Conservation (phyloP, 306 rosid genomes). For the Psophocarpus tetragonolobus region DNA sequence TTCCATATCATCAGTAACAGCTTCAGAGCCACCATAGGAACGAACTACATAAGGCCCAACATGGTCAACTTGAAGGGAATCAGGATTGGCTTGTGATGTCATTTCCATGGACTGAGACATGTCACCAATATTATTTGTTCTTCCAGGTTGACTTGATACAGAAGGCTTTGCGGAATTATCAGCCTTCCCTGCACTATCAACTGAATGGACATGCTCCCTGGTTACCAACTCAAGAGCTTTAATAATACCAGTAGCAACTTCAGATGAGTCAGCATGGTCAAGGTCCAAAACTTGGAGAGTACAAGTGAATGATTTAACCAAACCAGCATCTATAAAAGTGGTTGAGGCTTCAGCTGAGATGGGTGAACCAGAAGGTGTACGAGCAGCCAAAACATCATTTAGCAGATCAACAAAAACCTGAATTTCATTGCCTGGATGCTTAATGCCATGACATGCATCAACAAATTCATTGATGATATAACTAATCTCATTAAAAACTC, state of each 20-base stretch:
- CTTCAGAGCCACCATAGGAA: constrained; percentile 90
- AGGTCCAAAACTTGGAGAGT: constrained; percentile 84
- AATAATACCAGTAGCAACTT: constrained; percentile 83
- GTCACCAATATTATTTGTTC: constrained; percentile 57
- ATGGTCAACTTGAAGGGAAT: constrained; percentile 64
- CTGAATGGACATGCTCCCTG: constrained; percentile 82
- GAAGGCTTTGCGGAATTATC: constrained; percentile 64
- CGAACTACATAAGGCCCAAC: constrained; percentile 60
- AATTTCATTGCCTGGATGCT: constrained; percentile 63
- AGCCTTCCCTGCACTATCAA: constrained; percentile 66
- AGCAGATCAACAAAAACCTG: constrained; percentile 84
- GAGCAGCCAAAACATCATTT: constrained; percentile 88
- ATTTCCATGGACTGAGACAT: constrained; percentile 73
- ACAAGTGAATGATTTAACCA: constrained; percentile 75
- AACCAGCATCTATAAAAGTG: constrained; percentile 84
- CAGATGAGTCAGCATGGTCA: constrained; percentile 86
- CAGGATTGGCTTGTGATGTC: constrained; percentile 65
- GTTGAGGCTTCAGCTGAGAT: constrained; percentile 88
- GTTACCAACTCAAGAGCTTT: constrained; percentile 95
- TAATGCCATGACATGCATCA: constrained; percentile 60
- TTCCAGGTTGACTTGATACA: constrained; percentile 65
- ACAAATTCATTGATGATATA: constrained; percentile 73
- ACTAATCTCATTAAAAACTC: constrained; percentile 76
- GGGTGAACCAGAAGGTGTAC: constrained; percentile 85
- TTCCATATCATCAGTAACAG: constrained; percentile 99